Conservation (phyloP, 73 alveolate species). For the Urostyla sp. region DNA sequence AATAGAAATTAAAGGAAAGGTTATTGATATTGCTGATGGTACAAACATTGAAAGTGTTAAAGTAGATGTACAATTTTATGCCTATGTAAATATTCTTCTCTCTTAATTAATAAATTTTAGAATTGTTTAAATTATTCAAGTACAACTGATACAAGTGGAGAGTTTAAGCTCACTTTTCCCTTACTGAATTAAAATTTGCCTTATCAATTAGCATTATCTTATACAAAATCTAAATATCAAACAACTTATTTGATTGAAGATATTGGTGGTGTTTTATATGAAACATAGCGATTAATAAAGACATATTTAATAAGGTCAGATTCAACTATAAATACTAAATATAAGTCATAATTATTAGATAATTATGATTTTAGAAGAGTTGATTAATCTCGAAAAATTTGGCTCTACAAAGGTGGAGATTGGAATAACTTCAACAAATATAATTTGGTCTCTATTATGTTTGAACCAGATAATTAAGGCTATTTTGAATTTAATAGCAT, state of each 20-base stretch:
- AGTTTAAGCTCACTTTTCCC: slow-evolving; percentile 17
- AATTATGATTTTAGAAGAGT: background rate
- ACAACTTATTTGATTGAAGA: background rate
- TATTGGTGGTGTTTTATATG: slow-evolving; percentile 18
- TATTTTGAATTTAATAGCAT: background rate
- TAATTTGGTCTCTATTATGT: background rate
- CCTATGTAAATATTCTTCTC: background rate
- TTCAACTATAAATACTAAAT: background rate
- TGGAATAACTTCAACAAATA: background rate
- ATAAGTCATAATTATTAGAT: background rate
- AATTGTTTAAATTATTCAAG: background rate
- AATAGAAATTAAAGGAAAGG: slow-evolving; percentile 5
- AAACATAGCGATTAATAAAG: background rate
- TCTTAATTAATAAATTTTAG: slow-evolving; percentile 9
- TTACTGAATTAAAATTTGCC: slow-evolving; percentile 10
- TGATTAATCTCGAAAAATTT: background rate
- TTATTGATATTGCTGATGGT: slow-evolving; percentile 16
- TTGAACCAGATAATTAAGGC: slow-evolving; percentile 9
- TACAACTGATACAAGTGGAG: slow-evolving; percentile 14
- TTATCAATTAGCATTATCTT: slow-evolving; percentile 4
- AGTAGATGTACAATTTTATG: slow-evolving; percentile 2
- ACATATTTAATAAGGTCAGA: background rate
- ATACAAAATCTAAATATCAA: background rate
- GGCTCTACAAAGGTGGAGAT: slow-evolving; percentile 24
- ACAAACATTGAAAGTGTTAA: background rate